Percentiles rank a stretch among this genome's conserved stretches.
phyloP scores from a whole-genome alignment of 1,284 basidiomycete species.

The Exobasidium cylindrosporum region DNA sequence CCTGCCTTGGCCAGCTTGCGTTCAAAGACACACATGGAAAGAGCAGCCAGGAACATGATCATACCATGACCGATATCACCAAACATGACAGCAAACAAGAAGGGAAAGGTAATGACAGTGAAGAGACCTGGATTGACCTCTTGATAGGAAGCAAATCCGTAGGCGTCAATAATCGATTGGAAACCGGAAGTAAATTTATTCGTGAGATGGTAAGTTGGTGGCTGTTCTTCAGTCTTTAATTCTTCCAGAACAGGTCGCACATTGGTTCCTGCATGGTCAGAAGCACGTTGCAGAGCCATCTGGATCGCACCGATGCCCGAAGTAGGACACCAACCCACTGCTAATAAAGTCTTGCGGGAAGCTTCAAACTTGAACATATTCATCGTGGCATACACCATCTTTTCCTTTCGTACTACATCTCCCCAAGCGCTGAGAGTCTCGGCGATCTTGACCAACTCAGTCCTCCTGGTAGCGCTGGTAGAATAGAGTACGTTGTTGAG shows the following conservation, averaged over 20 bases:
- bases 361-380: conserved; percentile 81
- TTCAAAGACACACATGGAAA: conserved; percentile 83
- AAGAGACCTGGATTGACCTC: conserved; percentile 97
- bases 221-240: conserved; percentile 81
- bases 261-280: conserved; percentile 87
- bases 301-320: conserved; percentile 85
- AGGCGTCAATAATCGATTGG: conserved; percentile 97
- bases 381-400: conserved; percentile 68
- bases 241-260: conserved; percentile 91
- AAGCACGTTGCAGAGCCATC: conserved; percentile 83
- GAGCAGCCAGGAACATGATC: conserved; percentile 74
- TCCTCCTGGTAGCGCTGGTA: conserved; percentile 66
- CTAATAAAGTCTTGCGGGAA: conserved; percentile 87
- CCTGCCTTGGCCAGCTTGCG: conserved; percentile 72
- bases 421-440: conserved; percentile 86
- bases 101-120: conserved; percentile 91
- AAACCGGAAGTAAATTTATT: conserved; percentile 97
- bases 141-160: conserved; percentile 91
- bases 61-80: conserved; percentile 96
- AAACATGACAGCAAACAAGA: conserved; percentile 99
- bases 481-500: conserved; percentile 76
- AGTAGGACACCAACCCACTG: conserved; percentile 96
- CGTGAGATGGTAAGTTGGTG: conserved; percentile 90
- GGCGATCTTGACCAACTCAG: conserved; percentile 80
- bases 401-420: conserved; percentile 91